Conservation (phyloP, 2,329 filamentous ascomycete species). For the Eurotiales sp. region DNA sequence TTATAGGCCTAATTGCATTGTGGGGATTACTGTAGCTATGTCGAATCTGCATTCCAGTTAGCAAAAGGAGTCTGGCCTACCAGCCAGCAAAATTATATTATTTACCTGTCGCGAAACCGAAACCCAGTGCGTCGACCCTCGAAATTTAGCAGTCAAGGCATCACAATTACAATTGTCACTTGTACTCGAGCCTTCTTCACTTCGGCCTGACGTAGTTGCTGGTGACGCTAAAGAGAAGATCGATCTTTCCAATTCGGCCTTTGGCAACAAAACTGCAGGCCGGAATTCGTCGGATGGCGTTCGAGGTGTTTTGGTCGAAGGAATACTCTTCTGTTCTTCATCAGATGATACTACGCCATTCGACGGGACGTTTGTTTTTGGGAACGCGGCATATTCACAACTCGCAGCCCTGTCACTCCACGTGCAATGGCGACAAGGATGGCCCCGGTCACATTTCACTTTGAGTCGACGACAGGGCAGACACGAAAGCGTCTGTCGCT, state of each 20-base stretch:
- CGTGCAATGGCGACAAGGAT: conserved; percentile 15
- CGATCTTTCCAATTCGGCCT: background rate
- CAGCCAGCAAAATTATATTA: background rate
- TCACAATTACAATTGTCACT: background rate
- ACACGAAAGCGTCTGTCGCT: conserved; percentile 16
- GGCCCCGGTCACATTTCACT: conserved; percentile 15
- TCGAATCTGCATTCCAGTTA: conserved; percentile 2
- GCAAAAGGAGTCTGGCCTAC: background rate
- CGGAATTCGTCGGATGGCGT: background rate
- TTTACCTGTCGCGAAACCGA: conserved; percentile 8
- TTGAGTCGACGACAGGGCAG: conserved; percentile 16
- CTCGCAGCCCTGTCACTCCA: conserved; percentile 16
- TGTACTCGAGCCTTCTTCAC: background rate
- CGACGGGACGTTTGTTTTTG: background rate
- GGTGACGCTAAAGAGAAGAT: conserved; percentile 1
- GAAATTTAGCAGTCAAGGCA: conserved; percentile 10
- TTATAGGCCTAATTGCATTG: background rate
- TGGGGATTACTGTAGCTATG: background rate
- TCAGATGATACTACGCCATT: conserved; percentile 7
- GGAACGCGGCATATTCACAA: conserved; percentile 12
- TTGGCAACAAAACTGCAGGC: conserved; percentile 7
- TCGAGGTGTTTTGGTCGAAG: background rate
- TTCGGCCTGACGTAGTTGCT: background rate
- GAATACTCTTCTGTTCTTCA: conserved; percentile 2
- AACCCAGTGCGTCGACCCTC: conserved; percentile 15